Evolutionary conservation across 2,329 filamentous ascomycete species (phyloP), one percentile per base, ranked within the genome.

Genomic region (Aureobasidium mangrovei): DNA sequence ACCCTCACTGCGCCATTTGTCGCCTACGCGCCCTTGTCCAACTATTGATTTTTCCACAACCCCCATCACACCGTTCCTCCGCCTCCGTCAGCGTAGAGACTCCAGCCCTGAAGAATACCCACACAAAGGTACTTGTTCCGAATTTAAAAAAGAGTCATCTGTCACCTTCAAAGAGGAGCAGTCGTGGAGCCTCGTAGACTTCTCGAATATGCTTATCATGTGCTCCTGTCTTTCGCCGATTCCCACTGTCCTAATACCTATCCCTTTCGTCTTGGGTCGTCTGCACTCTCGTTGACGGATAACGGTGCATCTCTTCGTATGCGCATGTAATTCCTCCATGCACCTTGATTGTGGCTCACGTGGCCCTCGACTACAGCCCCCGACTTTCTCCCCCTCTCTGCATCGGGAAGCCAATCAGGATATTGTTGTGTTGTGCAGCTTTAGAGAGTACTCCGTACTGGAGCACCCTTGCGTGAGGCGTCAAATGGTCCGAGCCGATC

Each of bases 391-490:
- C 45, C 35, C 45, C 35, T 48, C 45, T 40, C 27, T 47, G 44
- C 35, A 31, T 7, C 45, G 45, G 7, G 8, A 24, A 18, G 26
- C 45, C 45, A 48, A 48, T 40, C 27, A 48, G 7, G 45, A 27
- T 38, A 33, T n/a, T 48, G 4, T 18, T 27, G 32, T 40, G 45
- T 36, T 31, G 12, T 6, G 28, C 32, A 36, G 35, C 45, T 48
- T 18, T 18, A 4, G 45, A 27, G 39, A 33, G 7, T 48, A 3
- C 10, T 27, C 29, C 32, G 45, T 35, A 40, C n/a, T 6, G 28
- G 31, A 36, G 35, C 45, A 39, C 36, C 47, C 47, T 51, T 51
- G 29, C 47, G 41, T 51, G 28, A 41, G 24, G 29, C 33, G 27
- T n/a, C 47, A 27, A 33, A 8, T 33, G 7, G 39, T 42, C 35